A percentile compares a stretch with the other conserved stretches of the same genome.
Evolutionary conservation across 1,284 basidiomycete genomes (phyloP).

Genomic region (Stygiomarasmius scandens): DNA sequence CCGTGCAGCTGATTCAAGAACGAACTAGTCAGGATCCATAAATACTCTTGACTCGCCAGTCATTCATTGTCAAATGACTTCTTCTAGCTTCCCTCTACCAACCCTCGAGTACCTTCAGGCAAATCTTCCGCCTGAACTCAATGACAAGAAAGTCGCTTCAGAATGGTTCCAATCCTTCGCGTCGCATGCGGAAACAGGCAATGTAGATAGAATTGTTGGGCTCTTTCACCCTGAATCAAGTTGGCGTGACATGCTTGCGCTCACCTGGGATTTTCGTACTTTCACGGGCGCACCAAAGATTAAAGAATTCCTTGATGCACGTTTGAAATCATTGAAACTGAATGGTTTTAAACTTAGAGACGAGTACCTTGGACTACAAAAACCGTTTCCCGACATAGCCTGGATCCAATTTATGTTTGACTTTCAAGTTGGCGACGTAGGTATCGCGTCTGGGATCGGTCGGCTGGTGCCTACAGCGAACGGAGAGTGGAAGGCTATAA

Average conservation of each 20-base stretch:
- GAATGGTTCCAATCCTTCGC: slow-evolving; percentile 35
- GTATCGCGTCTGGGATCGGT: slow-evolving; percentile 46
- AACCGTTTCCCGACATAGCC: slow-evolving; percentile 51
- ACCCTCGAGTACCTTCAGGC: slow-evolving; percentile 21
- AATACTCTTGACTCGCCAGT: too few species aligned
- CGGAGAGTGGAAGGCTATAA: slow-evolving; percentile 60
- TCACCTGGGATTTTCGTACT: slow-evolving; percentile 68
- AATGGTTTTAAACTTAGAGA: slow-evolving; percentile 30
- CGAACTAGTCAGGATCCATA: too few species aligned
- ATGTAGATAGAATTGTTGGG: slow-evolving; percentile 24
- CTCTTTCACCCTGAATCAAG: slow-evolving; percentile 47
- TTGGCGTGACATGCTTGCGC: slow-evolving; percentile 63
- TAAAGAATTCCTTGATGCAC: slow-evolving; percentile 43
- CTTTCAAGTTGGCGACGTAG: slow-evolving; percentile 42
- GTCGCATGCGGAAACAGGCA: slow-evolving; percentile 19
- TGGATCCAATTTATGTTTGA: slow-evolving; percentile 62
- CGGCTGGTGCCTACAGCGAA: slow-evolving; percentile 49
- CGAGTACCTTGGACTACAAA: slow-evolving; percentile 30
- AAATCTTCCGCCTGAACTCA: slow-evolving; percentile 18
- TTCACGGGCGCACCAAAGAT: slow-evolving; percentile 48
- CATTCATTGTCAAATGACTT: too few species aligned
- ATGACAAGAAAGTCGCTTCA: slow-evolving; percentile 21
- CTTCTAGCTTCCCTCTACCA: neutral
- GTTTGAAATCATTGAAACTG: slow-evolving; percentile 35
- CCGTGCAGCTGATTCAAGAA: too few species aligned